Evolutionary conservation across 805 yeast species (phyloP).

Genomic region (Nakazawaea wickerhamii): DNA sequence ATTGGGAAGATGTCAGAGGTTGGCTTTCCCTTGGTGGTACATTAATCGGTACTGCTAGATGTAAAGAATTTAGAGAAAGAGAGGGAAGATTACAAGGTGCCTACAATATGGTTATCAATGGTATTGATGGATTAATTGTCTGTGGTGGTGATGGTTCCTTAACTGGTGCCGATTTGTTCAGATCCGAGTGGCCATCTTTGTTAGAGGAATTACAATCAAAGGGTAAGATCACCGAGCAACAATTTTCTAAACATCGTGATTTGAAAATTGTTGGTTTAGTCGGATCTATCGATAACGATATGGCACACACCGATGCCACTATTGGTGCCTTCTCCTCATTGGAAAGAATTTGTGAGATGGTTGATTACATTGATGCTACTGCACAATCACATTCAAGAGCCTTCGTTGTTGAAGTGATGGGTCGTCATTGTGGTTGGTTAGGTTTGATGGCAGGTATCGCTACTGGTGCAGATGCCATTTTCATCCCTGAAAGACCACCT

Average conservation of each 20-base stretch:
- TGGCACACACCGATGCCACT: constrained; percentile 95
- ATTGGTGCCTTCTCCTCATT: constrained; percentile 94
- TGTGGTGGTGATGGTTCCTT: constrained; percentile 99
- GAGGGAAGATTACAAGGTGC: constrained; percentile 82
- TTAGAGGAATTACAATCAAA: constrained; percentile 61
- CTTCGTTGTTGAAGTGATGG: constrained; percentile 97
- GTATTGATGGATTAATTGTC: constrained; percentile 91
- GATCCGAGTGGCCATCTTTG: constrained; percentile 91
- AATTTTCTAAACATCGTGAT: constrained; percentile 56
- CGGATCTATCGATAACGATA: constrained; percentile 97
- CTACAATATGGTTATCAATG: constrained; percentile 74
- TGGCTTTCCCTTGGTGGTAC: constrained; percentile 94
- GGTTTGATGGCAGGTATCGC: constrained; percentile 97
- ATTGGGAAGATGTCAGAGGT: constrained; percentile 94
- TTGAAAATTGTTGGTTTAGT: constrained; percentile 90
- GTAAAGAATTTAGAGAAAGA: constrained; percentile 78
- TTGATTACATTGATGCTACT: constrained; percentile 96
- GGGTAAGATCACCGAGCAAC: constrained; percentile 51
- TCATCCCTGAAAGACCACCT: constrained; percentile 94
- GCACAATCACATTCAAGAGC: constrained; percentile 97
- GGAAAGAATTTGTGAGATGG: constrained; percentile 87
- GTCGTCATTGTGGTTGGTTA: constrained; percentile 99
- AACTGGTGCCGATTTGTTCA: constrained; percentile 94
- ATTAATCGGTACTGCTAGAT: constrained; percentile 92
- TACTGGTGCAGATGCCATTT: constrained; percentile 90